Evolutionary conservation across 2,329 filamentous ascomycete species (phyloP).

Genomic region (Fusarium sp.): DNA sequence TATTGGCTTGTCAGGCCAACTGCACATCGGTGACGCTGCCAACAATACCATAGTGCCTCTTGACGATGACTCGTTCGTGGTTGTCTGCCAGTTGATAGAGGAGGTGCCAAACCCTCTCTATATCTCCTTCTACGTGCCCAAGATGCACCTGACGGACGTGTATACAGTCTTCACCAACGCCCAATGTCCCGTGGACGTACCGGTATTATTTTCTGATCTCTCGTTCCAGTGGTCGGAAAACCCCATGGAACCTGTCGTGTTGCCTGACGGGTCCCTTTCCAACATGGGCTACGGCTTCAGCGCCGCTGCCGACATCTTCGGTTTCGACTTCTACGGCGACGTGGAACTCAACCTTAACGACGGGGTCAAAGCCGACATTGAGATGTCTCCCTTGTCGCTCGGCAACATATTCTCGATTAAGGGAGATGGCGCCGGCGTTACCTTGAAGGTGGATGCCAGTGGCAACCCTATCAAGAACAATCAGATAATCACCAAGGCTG

Average conservation of each 20-base stretch:
- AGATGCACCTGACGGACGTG: not conserved
- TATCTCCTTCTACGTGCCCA: not conserved
- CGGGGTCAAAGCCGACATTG: not conserved
- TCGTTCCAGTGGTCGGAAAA: not conserved
- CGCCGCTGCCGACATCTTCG: not conserved
- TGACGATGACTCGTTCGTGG: not conserved
- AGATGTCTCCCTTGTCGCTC: not conserved
- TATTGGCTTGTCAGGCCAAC: not conserved
- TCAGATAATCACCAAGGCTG: not conserved
- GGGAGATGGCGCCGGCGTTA: not conserved
- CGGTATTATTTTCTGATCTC: not conserved
- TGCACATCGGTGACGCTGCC: not conserved
- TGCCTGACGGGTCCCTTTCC: not conserved
- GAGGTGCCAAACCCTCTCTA: not conserved
- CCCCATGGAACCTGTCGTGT: not conserved
- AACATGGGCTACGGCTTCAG: not conserved
- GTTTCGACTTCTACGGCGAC: not conserved
- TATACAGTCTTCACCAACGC: not conserved
- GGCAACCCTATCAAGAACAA: constrained; percentile 2
- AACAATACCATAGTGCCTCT: not conserved
- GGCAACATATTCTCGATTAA: not conserved
- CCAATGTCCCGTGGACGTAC: not conserved
- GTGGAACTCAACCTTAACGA: not conserved
- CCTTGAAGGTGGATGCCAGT: not conserved
- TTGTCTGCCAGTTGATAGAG: not conserved